Evolutionary conservation across 192 early-diverging fungal genomes (phyloP).

Genomic region (Jimgerdemannia flammicorona): DNA sequence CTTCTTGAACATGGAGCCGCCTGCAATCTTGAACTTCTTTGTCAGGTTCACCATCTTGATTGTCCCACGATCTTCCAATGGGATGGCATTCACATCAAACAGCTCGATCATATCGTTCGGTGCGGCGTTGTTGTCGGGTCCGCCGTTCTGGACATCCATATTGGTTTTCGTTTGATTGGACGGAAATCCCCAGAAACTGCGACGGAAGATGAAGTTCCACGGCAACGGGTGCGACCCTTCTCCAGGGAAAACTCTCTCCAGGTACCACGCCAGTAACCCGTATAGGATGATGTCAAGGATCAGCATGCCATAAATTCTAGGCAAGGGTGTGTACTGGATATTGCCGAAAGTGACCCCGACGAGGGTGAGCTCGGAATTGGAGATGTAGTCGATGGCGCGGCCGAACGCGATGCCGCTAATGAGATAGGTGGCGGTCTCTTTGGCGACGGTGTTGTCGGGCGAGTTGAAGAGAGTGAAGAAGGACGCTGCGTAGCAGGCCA

Average conservation of each 20-base stretch:
- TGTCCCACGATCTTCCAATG: constrained; percentile 22
- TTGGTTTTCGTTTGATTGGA: no score
- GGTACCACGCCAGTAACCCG: constrained; percentile 43
- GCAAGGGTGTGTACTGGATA: constrained; percentile 17
- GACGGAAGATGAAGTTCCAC: constrained; percentile 36
- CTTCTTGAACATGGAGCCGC: constrained; percentile 21
- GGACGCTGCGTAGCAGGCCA: constrained; percentile 20
- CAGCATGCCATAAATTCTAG: constrained; percentile 30
- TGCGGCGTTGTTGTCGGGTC: background rate
- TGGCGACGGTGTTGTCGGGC: constrained; percentile 4
- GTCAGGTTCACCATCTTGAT: constrained; percentile 21
- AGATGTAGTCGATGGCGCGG: constrained; percentile 31
- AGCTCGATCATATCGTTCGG: constrained; percentile 30
- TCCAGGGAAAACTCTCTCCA: constrained; percentile 38
- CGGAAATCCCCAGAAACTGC: constrained; percentile 25
- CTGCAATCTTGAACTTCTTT: constrained; percentile 19
- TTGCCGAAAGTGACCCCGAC: constrained; percentile 28
- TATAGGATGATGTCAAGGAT: constrained; percentile 29
- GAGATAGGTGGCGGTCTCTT: constrained; percentile 24
- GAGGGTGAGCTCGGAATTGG: constrained; percentile 22
- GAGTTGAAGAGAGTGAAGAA: constrained; percentile 25
- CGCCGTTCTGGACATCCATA: no score
- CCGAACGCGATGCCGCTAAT: constrained; percentile 29
- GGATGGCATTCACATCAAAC: constrained; percentile 18
- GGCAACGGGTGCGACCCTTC: constrained; percentile 29